A percentile compares a stretch with the other conserved stretches of the same genome.
Evolutionary conservation across 768 basidiomycete genomes (phyloP).

Genomic region (Pluteus cervinus): DNA sequence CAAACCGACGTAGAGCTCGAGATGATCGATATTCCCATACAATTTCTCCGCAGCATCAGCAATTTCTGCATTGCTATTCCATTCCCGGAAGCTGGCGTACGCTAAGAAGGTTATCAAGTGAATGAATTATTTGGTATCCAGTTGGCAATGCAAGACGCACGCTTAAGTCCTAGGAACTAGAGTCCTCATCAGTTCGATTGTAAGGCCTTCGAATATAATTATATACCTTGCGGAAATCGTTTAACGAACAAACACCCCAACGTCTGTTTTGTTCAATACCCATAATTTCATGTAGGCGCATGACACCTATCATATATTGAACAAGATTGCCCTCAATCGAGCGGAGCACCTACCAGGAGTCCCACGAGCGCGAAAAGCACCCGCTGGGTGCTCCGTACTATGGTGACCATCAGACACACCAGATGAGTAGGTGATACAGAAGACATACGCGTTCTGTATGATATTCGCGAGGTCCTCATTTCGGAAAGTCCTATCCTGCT

Average conservation of each 20-base stretch:
- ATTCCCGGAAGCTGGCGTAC: slow-evolving; percentile 67
- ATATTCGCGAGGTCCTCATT: slow-evolving; percentile 66
- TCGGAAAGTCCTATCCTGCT: slow-evolving; percentile 54
- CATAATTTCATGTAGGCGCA: slow-evolving; percentile 80
- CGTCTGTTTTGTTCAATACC: slow-evolving; percentile 69
- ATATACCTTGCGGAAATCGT: slow-evolving; percentile 69
- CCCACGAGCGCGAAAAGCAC: slow-evolving; percentile 68
- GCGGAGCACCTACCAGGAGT: slow-evolving; percentile 46
- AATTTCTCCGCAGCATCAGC: slow-evolving; percentile 70
- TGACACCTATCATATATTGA: slow-evolving; percentile 43
- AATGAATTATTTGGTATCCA: no score
- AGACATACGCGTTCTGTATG: slow-evolving; percentile 60
- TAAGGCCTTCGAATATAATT: no score
- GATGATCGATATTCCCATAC: slow-evolving; percentile 67
- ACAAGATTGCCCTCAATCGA: background rate
- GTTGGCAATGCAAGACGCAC: slow-evolving; percentile 37
- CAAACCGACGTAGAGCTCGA: slow-evolving; percentile 79
- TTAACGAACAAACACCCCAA: slow-evolving; percentile 82
- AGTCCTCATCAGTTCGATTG: no score
- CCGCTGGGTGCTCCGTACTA: slow-evolving; percentile 69
- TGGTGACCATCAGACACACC: slow-evolving; percentile 1
- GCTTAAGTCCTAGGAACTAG: slow-evolving; percentile 76
- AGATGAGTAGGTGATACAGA: background rate
- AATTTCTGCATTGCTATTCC: slow-evolving; percentile 71
- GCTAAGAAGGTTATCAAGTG: no score